Base-by-base conservation (phyloP, 2,329 filamentous ascomycete species). In the Colletotrichum spaethianum region DNA sequence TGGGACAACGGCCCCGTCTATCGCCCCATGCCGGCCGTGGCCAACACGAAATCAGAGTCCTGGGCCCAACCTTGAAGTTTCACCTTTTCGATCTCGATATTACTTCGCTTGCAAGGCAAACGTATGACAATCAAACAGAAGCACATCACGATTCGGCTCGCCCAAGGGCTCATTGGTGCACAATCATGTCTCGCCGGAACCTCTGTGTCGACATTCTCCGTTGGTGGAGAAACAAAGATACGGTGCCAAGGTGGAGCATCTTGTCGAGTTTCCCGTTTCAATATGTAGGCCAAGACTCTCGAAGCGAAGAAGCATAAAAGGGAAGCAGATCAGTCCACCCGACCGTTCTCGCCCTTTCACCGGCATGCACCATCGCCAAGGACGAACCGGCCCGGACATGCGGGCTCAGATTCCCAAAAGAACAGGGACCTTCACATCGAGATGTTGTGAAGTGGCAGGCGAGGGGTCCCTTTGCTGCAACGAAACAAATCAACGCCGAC, bases 151-250 rank as follows among this genome's bases (percentile, higher is more conserved):
- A 50, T 14, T 23, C 26, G 26, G 38, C 55, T 52, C 42, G n/a
- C 18, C 26, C n/a, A 61, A 8, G 42, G 53, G 33, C 46, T 48
- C 16, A 63, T 64, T 63, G 59, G 38, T 70, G 46, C 65, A 69
- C 44, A 63, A 72, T 59, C 50, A 23, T 55, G 18, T 60, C 31
- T 59, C 11, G 20, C 46, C 59, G 38, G 46, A 28, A 53, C 53
- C 65, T 33, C 59, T 14, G 44, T 33, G 26, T 42, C 53, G 12
- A 42, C 31, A 28, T 23, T 18, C 60, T 72, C 46, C 53, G 69
- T 72, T 72, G 70, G 70, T 72, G 70, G 70, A 72, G 52, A 72
- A 72, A 69, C 28, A 63, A 33, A 57, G 64, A 44, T 31, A 63
- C 65, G 38, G 52, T 53, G 59, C 44, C 33, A 42, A 60, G 44